Base-by-base conservation (phyloP, 371 early-diverging fungal species). In the Coemansia sp. region DNA sequence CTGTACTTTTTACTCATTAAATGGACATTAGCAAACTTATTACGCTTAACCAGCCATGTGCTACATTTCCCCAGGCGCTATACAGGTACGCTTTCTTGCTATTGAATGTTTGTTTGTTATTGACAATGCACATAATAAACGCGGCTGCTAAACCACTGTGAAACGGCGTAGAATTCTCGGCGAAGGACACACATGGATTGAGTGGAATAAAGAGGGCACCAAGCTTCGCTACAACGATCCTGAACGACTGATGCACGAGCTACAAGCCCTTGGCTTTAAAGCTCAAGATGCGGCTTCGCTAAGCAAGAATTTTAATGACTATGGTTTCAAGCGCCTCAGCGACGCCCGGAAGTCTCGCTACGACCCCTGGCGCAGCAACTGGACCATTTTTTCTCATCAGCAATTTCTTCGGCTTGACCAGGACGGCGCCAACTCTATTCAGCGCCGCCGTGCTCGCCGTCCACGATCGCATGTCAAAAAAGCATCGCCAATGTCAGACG, bases 291-390 rank as follows among this genome's bases (percentile, higher is more conserved):
- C 73, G 39, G 75, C 75, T 12, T 75, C 75, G 39, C 75, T 75
- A 11, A 75, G 73, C 68, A 75, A 75, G 37, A 75, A 75, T 60
- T 75, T 75, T 21, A 75, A 75, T 47, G 75, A 72, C 73, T 75
- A 72, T 44, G 73, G 68, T 23, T 72, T 72, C 64, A 71, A 72
- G 60, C 75, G 73, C 52, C 73, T 75, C 14, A 72, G 75, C 61
- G 75, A 75, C 25, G 73, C 75, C 16, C 75, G 75, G 61, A 75
- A 75, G 52, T 71, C 75, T 1, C 75, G 75, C 51, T 75, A 71
- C 64, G 75, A 75, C 7, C 67, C 75, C 33, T 51, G 60, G 55
- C 60, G 72, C 40, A 59, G 26, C 51, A 59, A 58, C 30, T 75
- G 75, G 75, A 75, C 75, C 1, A 48, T 75, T 12, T 75, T 75